Conservation (phyloP, 208 protist genomes). For the Balamuthia mandrillaris region DNA sequence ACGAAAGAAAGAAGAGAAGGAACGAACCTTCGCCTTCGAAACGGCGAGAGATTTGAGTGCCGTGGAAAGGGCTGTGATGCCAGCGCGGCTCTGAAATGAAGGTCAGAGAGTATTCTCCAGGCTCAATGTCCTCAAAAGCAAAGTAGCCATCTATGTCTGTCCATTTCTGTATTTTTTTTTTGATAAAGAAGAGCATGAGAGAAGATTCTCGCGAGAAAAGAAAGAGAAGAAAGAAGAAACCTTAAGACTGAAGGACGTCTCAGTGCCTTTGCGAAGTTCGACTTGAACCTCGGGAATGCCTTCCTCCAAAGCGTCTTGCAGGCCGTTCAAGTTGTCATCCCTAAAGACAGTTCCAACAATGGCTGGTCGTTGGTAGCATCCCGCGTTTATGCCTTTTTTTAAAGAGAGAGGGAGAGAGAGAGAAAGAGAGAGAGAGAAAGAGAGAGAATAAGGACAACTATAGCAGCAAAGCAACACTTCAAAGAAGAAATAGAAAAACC, state of each 20-base stretch:
- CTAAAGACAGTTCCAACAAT: not conserved
- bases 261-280: not conserved
- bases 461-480: too few species aligned
- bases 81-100: not conserved
- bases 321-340: not conserved
- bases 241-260: constrained; percentile 12
- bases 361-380: not conserved
- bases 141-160: constrained; percentile 15
- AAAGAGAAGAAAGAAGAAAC: too few species aligned
- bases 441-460: too few species aligned
- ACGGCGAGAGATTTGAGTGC: not conserved
- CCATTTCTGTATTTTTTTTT: too few species aligned
- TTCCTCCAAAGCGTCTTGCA: not conserved
- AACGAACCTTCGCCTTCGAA: not conserved
- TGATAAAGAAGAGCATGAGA: too few species aligned
- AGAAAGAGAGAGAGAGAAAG: too few species aligned
- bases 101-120: not conserved
- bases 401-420: too few species aligned
- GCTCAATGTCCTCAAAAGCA: not conserved
- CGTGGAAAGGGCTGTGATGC: not conserved
- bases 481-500: too few species aligned
- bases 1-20: not conserved
- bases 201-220: too few species aligned
- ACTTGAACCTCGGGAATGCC: not conserved
- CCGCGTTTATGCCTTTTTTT: not conserved